phyloP scores from a whole-genome alignment of 192 early-diverging fungal genomes.

The Diversispora eburnea region DNA sequence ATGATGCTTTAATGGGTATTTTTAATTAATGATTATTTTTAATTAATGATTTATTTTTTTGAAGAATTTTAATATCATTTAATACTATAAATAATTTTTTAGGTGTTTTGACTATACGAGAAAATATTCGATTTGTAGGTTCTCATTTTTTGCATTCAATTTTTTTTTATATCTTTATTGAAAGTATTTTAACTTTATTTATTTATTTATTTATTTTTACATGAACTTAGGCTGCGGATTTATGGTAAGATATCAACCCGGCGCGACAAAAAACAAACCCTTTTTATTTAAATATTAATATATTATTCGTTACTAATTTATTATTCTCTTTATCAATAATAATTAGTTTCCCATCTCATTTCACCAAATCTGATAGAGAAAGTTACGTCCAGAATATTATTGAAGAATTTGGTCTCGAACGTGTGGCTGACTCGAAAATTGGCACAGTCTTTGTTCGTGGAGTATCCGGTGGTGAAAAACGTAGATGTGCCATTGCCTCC shows the following conservation, averaged over 20 bases:
- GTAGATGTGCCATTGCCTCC: conserved; percentile 58
- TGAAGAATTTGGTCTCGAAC: conserved; percentile 53
- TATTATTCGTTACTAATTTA: background rate
- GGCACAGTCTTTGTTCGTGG: conserved; percentile 60
- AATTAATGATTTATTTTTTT: background rate
- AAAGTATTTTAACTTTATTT: no score
- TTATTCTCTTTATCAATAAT: conserved; percentile 59
- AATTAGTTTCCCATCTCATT: conserved; percentile 53
- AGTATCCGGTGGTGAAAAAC: conserved; percentile 66
- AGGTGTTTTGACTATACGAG: conserved; percentile 59
- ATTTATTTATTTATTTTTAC: no score
- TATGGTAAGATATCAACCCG: conserved; percentile 58
- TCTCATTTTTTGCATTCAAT: no score
- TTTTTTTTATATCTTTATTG: no score
- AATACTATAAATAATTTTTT: background rate
- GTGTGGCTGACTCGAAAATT: conserved; percentile 52
- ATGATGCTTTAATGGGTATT: conserved; percentile 25
- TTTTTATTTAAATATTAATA: background rate
- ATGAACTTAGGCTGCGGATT: conserved; percentile 45
- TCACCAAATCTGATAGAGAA: conserved; percentile 46
- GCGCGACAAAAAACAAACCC: background rate
- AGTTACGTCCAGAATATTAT: conserved; percentile 56
- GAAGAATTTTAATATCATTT: background rate
- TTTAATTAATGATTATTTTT: background rate
- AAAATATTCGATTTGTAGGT: conserved; percentile 63